These are phyloP conservation scores for Rhizopogon vulgaris DNA, from an alignment of 768 basidiomycete genomes.

Conservation along the genomic window DNA sequence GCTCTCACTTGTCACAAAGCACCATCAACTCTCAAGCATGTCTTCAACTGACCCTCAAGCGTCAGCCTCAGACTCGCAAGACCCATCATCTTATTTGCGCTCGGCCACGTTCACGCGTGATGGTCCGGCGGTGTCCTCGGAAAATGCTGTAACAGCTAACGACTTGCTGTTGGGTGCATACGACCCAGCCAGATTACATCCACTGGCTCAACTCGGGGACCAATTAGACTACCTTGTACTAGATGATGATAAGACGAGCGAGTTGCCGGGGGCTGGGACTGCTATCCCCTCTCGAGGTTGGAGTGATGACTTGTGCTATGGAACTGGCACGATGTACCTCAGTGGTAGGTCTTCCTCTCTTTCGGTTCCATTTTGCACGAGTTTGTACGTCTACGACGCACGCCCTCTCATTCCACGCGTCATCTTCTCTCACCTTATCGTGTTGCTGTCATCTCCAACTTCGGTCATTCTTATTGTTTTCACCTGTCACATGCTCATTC, in stretches of 20 bases:
- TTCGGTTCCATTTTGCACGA: constrained; percentile 51
- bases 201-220: constrained; percentile 86
- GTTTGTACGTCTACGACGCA: constrained; percentile 43
- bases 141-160: constrained; percentile 69
- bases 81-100: constrained; percentile 40
- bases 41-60: constrained; percentile 19
- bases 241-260: constrained; percentile 93
- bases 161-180: constrained; percentile 84
- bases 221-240: constrained; percentile 93
- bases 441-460: constrained; percentile 48
- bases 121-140: constrained; percentile 31
- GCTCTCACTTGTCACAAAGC: constrained; percentile 15
- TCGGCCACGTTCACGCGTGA: constrained; percentile 43
- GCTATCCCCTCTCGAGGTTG: constrained; percentile 94
- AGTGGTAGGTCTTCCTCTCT: constrained; percentile 73
- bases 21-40: constrained; percentile 16
- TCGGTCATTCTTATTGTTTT: constrained; percentile 76
- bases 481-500: constrained; percentile 70
- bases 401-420: constrained; percentile 38
- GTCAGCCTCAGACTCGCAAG: constrained; percentile 35
- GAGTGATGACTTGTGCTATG: constrained; percentile 99
- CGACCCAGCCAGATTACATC: constrained; percentile 91
- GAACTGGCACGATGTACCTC: constrained; percentile 98
- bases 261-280: constrained; percentile 83
- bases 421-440: constrained; percentile 65